Evolutionary conservation across 1,284 basidiomycete species (phyloP).

Genomic region (Vanrija pseudolonga): DNA sequence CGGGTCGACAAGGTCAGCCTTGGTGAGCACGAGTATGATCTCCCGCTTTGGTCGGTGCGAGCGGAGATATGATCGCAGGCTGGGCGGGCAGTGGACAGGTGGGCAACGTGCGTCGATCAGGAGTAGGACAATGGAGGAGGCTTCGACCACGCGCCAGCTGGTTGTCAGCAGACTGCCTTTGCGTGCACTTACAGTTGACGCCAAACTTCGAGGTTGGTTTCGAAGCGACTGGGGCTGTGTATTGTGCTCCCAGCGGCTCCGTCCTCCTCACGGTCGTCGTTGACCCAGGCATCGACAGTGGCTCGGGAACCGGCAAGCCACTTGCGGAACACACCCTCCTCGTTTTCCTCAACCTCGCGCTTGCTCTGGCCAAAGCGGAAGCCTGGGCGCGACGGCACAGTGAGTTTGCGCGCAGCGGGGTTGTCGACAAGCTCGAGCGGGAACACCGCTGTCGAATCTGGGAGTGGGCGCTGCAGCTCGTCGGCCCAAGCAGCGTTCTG

Average conservation of each 20-base stretch:
- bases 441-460: constrained; percentile 53
- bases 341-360: constrained; percentile 75
- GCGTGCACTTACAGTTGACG: constrained; percentile 60
- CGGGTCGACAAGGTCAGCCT: constrained; percentile 70
- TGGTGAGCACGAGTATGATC: constrained; percentile 76
- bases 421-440: constrained; percentile 31
- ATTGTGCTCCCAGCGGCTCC: constrained; percentile 8
- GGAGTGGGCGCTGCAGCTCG: constrained; percentile 61
- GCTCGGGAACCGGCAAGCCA: constrained; percentile 66
- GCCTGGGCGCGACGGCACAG: constrained; percentile 69
- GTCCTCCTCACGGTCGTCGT: constrained; percentile 20
- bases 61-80: constrained; percentile 52
- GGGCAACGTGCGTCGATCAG: constrained; percentile 85
- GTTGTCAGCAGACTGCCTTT: background rate
- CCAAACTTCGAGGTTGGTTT: constrained; percentile 89
- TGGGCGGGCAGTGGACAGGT: constrained; percentile 56
- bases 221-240: constrained; percentile 62
- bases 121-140: constrained; percentile 76
- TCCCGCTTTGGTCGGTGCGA: constrained; percentile 53
- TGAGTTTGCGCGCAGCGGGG: constrained; percentile 17
- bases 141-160: constrained; percentile 76
- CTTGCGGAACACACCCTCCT: constrained; percentile 69
- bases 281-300: constrained; percentile 57
- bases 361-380: constrained; percentile 78
- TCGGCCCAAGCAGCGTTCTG: constrained; percentile 58